Percentiles rank a stretch among this genome's conserved stretches.
Evolutionary conservation across 176 grass and related monocot species (phyloP).

Genomic region (Thalia dealbata): DNA sequence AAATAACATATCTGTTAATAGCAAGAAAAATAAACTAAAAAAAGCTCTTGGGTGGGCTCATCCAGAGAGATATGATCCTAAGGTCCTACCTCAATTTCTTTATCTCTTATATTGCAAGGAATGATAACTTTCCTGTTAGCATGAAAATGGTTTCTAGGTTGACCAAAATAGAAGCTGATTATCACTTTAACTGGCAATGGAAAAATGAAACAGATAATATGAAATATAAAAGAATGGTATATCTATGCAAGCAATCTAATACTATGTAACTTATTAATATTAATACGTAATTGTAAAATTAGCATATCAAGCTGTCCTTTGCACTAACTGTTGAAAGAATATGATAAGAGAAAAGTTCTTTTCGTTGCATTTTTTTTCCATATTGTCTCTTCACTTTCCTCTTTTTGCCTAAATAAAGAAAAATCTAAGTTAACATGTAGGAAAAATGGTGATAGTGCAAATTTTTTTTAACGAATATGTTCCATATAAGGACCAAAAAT

Average conservation of each 20-base stretch:
- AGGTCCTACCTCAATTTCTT: neutral
- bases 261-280: neutral
- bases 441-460: neutral
- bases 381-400: no score
- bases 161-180: neutral
- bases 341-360: neutral
- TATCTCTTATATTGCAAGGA: neutral
- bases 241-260: neutral
- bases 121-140: neutral
- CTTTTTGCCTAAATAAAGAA: neutral
- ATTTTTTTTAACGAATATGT: neutral
- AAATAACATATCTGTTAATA: neutral
- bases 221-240: neutral
- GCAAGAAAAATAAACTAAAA: neutral
- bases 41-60: neutral
- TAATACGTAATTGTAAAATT: neutral
- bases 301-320: neutral
- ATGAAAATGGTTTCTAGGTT: neutral
- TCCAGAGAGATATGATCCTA: neutral
- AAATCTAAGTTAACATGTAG: neutral
- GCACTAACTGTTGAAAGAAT: neutral
- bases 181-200: neutral
- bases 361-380: neutral
- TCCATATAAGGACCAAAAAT: neutral
- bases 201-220: neutral